Evolutionary conservation across 1,139 yeast genomes (phyloP), one percentile per base, ranked within the genome.

Genomic region (Yamadazyma atlantica): DNA sequence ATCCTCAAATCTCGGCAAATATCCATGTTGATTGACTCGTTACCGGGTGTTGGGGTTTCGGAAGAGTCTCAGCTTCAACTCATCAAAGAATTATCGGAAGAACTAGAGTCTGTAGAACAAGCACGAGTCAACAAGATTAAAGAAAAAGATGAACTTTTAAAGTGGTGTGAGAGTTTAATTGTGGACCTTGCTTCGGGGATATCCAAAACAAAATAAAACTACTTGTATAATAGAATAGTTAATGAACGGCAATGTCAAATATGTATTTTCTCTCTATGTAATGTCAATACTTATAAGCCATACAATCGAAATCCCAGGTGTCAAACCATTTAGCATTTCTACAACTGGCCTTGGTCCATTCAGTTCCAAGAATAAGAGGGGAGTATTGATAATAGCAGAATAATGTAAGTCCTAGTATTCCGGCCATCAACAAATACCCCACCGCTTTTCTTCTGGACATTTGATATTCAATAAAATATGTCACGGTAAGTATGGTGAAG

Each of bases 11-110:
- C 95, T 3, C 75, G 95, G 48, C 98, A 92, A 57, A 86, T 90
- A 13, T 78, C 87, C 35, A 80, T 85, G 60, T 75, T 92, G 29
- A 89, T 92, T 23, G 95, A 87, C 55, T 80, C 95, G 2, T 66
- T 92, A 34, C 98, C 99, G 0, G 98, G 97, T 3, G 86, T 89
- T 2, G 96, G 95, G 11, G 89, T 85, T 1, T 80, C 90, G 2
- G 87, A 87, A 22, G 76, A 73, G 31, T 82, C 78, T 37, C 98
- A 92, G 60, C 57, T 89, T 55, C 64, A 65, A 26, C 71, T 75
- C 45, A 85, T 92, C 14, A 73, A 73, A 35, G 68, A 68, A n/a
- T 65, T 92, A 36, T 84, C 88, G 41, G 57, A 58, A 29, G 87
- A 86, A 48, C 64, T 92, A 39, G 71, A 73, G 17, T 64, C 66